Evolutionary conservation across 2,329 filamentous ascomycete species (phyloP), one percentile per base, ranked within the genome.

Genomic region (Rhytidhysteron rufulum): DNA sequence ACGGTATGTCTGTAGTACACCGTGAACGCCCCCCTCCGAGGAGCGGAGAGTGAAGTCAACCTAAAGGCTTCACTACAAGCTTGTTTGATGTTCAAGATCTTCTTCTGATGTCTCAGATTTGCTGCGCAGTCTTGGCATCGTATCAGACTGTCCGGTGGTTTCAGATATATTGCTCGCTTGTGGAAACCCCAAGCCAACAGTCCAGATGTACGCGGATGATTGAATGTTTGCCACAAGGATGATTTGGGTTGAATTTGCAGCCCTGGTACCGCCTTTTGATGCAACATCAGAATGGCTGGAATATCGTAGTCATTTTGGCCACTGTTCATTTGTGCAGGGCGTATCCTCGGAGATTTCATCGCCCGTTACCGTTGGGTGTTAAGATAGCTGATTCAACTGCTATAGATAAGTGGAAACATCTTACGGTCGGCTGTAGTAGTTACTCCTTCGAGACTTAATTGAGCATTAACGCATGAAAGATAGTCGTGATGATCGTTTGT

Each of bases 131-230:
- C 16, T 15, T 20, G 45, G 36, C 45, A 43, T 44, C 55, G 61
- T 65, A 54, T 62, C 60, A 63, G 52, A 50, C 24, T 48, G 39
- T 8, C 44, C 56, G 51, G 51, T 42, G 57, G 60, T 65, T 64
- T 63, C 61, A 62, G 41, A 47, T 57, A 45, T 34, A 55, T 51
- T 53, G 43, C 51, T 51, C 49, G 51, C 49, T 50, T 51, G 48
- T 44, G 50, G 35, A 29, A 39, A 39, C 25, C 10, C 5, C 34
- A 22, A 40, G 24, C 30, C 30, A 32, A 15, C 15, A 13, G 7
- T 16, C 30, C 30, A 15, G 18, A 32, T 32, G 30, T 17, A 17
- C 30, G 15, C n/a, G 18, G n/a, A 15, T 16, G 15, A 32, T 16
- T 6, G 30, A 8, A 8, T 15, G 6, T 32, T 32, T 32, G n/a